These are phyloP conservation scores for Globisporangium nodosum DNA, from an alignment of 352 stramenopile species.

Conservation along the genomic window DNA sequence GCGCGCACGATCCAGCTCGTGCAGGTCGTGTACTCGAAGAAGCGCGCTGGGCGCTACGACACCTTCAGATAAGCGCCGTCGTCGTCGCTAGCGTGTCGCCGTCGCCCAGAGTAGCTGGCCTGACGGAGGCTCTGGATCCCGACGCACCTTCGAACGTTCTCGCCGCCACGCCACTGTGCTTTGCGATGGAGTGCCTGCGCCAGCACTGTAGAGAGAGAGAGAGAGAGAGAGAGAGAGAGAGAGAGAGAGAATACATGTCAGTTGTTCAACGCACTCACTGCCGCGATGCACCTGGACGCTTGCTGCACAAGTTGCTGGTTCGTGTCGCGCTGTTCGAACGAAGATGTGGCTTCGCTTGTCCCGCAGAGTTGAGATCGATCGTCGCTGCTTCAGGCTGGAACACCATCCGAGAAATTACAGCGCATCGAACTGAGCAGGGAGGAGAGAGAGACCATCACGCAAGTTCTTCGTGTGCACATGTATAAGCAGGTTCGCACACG, in stretches of 20 bases:
- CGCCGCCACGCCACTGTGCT: too few relatives aligned
- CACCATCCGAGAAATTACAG: background rate
- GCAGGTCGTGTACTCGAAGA: slow-evolving; percentile 86
- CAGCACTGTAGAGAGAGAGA: slow-evolving; percentile 1
- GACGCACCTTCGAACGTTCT: too few relatives aligned
- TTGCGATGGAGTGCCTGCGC: background rate
- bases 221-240: slow-evolving; percentile 3
- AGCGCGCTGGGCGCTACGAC: slow-evolving; percentile 72
- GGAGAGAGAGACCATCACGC: too few relatives aligned
- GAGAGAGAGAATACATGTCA: background rate
- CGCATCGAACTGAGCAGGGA: too few relatives aligned
- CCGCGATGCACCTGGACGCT: too few relatives aligned
- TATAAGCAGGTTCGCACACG: background rate
- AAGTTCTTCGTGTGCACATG: background rate
- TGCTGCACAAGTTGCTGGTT: background rate
- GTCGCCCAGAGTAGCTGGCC: background rate
- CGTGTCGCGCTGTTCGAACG: background rate
- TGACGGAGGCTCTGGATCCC: too few relatives aligned
- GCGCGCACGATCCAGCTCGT: slow-evolving; percentile 80
- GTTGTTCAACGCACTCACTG: background rate
- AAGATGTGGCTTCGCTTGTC: background rate
- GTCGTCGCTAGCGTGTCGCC: too few relatives aligned
- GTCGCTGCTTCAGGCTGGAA: background rate
- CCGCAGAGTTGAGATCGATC: too few relatives aligned
- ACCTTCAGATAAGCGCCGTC: slow-evolving; percentile 50